Evolutionary conservation across 2,329 filamentous ascomycete species (phyloP).

Genomic region (Botrytis hyacinthi): DNA sequence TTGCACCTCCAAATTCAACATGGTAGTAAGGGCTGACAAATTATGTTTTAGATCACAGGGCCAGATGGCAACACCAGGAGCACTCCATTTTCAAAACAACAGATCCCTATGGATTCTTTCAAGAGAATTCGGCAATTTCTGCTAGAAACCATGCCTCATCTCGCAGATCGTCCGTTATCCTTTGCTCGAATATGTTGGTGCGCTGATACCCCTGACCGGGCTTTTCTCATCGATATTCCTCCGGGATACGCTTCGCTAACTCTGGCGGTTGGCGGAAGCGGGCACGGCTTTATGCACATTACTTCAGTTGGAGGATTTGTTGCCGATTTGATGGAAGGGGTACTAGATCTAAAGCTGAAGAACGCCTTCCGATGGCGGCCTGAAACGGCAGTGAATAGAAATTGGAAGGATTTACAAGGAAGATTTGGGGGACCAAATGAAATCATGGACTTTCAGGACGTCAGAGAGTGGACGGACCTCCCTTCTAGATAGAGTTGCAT

Average conservation of each 20-base stretch:
- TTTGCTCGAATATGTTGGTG: constrained; percentile 57
- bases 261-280: constrained; percentile 51
- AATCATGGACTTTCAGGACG: constrained; percentile 49
- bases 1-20: background rate
- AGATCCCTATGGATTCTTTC: constrained; percentile 49
- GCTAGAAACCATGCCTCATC: constrained; percentile 51
- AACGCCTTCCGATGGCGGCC: constrained; percentile 51
- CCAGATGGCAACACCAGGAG: constrained; percentile 19
- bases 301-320: constrained; percentile 51
- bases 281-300: constrained; percentile 53
- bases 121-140: constrained; percentile 49
- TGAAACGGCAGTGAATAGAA: constrained; percentile 46
- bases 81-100: constrained; percentile 33
- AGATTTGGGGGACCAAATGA: constrained; percentile 48
- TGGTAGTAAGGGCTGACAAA: background rate
- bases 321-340: constrained; percentile 47
- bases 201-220: constrained; percentile 53
- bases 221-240: constrained; percentile 52
- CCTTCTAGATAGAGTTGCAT: background rate
- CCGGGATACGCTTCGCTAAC: constrained; percentile 45
- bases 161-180: constrained; percentile 47
- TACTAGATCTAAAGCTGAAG: constrained; percentile 44
- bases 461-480: constrained; percentile 44
- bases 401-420: constrained; percentile 50
- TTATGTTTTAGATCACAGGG: background rate